Evolutionary conservation across 805 yeast genomes (phyloP).

Genomic region (Candida endomychidarum): DNA sequence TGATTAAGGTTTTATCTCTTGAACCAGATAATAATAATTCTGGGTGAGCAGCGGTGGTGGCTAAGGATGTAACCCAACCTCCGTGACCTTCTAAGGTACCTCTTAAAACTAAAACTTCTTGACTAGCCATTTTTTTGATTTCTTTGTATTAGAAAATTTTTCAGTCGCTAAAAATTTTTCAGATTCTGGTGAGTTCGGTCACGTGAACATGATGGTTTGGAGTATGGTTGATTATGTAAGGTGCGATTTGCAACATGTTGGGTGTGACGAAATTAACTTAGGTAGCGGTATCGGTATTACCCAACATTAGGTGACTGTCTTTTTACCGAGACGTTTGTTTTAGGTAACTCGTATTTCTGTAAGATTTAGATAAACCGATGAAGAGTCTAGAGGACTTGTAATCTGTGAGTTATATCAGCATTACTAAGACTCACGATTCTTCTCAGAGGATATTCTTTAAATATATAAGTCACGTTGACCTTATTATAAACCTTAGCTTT

Average conservation of each 20-base stretch:
- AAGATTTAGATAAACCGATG: too few species aligned
- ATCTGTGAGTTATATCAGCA: too few species aligned
- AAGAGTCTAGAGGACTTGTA: too few species aligned
- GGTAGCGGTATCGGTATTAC: slow-evolving; percentile 39
- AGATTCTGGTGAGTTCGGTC: not conserved
- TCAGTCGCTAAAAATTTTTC: slow-evolving; percentile 9
- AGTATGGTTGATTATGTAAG: not conserved
- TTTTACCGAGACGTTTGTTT: slow-evolving; percentile 24
- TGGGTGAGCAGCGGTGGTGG: slow-evolving; percentile 98
- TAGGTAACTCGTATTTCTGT: too few species aligned
- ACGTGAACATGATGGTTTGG: too few species aligned
- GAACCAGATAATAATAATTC: slow-evolving; percentile 97
- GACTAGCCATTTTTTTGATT: slow-evolving; percentile 59
- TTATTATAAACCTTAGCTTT: too few species aligned
- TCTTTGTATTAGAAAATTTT: slow-evolving; percentile 17
- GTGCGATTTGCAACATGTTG: not conserved
- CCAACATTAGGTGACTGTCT: slow-evolving; percentile 37
- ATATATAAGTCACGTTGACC: too few species aligned
- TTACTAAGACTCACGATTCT: too few species aligned
- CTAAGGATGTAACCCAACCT: slow-evolving; percentile 96
- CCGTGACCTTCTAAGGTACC: slow-evolving; percentile 94
- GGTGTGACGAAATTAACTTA: slow-evolving; percentile 26
- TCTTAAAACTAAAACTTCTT: slow-evolving; percentile 98
- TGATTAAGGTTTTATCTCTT: slow-evolving; percentile 97
- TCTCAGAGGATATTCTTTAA: too few species aligned